Evolutionary conservation across 2,329 filamentous ascomycete species (phyloP), one percentile per base, ranked within the genome.

Genomic region (Aplosporella prunicola): DNA sequence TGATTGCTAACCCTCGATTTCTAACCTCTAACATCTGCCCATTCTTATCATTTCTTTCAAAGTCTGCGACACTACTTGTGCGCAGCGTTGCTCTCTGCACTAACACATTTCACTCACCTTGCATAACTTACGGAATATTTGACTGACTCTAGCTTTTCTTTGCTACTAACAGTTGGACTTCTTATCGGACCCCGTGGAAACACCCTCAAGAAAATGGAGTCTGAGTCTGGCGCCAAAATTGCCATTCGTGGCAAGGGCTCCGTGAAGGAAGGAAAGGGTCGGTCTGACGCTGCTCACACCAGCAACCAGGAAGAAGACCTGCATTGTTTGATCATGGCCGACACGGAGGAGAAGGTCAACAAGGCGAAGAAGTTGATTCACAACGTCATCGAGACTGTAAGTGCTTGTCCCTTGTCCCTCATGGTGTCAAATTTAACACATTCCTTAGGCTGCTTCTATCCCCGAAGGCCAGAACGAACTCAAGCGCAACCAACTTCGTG

Each of bases 181-280:
- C 87, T 98, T 66, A 98, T 98, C 79, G 91, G 91, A 67, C 91
- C 91, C 67, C 91, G 91, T 89, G 91, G 91, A 68, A 98, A 98
- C 64, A 98, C 91, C 51, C 70, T 98, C 60, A 98, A 98, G 72
- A 98, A 95, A 66, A 98, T 98, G 91, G 91, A 98, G 64, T 78
- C 81, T 57, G 88, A 98, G 67, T 98, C 91, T 40, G 81, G 81
- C 47, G 91, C 91, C 62, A 98, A 98, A 67, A 98, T 98, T 70
- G 91, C 91, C 51, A 98, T 98, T 60, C 89, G 91, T 66, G 91
- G 91, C 71, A 98, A 98, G 68, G 91, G 91, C 61, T 98, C 91
- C 54, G 91, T 98, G 61, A 98, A 98, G 67, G 91, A 98, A 76
- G 91, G 91, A 71, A 98, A 98, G 64, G 91, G 91, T 51, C 87